Percentiles rank a stretch among this genome's conserved stretches.
Conservation (phyloP, 2,329 filamentous ascomycete genomes). For the Dothistroma septosporum region DNA sequence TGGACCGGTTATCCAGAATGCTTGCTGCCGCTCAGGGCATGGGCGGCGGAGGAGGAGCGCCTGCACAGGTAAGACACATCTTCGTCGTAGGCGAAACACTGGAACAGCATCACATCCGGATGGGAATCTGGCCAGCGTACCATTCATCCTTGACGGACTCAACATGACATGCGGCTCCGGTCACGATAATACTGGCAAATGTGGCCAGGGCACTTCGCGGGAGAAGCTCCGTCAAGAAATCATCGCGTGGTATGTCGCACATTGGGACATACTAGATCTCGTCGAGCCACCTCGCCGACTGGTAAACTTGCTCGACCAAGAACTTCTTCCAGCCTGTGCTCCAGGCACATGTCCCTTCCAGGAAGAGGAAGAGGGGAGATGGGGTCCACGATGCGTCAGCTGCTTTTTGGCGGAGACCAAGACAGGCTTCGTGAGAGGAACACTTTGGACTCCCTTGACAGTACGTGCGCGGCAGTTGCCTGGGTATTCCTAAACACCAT, state of each 20-base stretch:
- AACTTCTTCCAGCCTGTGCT: neutral
- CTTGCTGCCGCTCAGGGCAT: slow-evolving; percentile 67
- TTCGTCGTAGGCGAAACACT: neutral
- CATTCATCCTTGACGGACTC: neutral
- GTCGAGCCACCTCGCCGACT: neutral
- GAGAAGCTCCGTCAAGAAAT: too few species aligned
- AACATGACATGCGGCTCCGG: neutral
- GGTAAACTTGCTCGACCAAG: neutral
- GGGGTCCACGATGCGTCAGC: neutral
- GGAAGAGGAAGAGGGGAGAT: neutral
- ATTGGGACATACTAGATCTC: neutral
- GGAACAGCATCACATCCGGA: neutral
- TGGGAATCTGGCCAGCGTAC: neutral
- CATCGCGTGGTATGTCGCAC: too few species aligned
- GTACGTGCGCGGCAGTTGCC: neutral
- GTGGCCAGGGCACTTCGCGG: too few species aligned
- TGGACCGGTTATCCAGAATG: slow-evolving; percentile 92
- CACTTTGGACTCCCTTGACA: neutral
- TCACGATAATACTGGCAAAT: too few species aligned
- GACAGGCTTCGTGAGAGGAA: neutral
- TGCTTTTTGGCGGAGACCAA: neutral
- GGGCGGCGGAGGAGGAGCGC: slow-evolving; percentile 63
- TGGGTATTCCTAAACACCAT: neutral
- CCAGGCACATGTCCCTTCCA: neutral
- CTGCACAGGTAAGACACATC: slow-evolving; percentile 54